phyloP scores from a whole-genome alignment of 306 rosid genomes.

The Pterocarpus macrocarpus region DNA sequence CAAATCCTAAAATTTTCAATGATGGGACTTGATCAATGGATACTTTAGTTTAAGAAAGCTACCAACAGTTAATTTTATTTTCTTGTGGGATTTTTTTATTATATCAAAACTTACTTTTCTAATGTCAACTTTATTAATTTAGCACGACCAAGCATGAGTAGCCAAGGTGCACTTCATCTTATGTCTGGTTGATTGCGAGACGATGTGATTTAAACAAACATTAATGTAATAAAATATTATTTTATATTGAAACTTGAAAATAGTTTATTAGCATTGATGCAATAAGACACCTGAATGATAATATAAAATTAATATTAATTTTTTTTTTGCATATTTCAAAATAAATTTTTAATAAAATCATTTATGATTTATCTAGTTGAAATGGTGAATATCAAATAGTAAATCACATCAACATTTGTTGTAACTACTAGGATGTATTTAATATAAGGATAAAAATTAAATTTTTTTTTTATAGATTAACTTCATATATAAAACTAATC shows the following conservation, averaged over 20 bases:
- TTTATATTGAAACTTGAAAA: not conserved
- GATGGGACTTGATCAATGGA: not conserved
- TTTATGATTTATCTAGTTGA: too few species aligned
- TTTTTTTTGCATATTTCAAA: not conserved
- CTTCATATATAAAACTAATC: too few species aligned
- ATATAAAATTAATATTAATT: too few species aligned
- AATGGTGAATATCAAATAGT: too few species aligned
- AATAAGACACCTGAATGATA: not conserved
- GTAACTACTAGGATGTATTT: too few species aligned
- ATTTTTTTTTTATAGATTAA: too few species aligned
- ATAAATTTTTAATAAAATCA: too few species aligned
- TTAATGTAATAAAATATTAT: not conserved
- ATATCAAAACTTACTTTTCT: not conserved
- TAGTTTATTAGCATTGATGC: not conserved
- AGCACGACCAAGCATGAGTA: not conserved
- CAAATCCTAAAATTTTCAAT: not conserved
- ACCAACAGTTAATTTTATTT: not conserved
- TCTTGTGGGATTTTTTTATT: not conserved
- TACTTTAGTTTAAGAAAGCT: not conserved
- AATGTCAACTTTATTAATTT: not conserved
- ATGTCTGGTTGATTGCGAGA: not conserved
- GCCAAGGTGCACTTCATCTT: conserved; percentile 8
- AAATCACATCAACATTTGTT: too few species aligned
- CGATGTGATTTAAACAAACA: not conserved
- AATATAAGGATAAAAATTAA: too few species aligned